phyloP scores from a whole-genome alignment of 208 protist species.

The Strigomonas culicis region DNA sequence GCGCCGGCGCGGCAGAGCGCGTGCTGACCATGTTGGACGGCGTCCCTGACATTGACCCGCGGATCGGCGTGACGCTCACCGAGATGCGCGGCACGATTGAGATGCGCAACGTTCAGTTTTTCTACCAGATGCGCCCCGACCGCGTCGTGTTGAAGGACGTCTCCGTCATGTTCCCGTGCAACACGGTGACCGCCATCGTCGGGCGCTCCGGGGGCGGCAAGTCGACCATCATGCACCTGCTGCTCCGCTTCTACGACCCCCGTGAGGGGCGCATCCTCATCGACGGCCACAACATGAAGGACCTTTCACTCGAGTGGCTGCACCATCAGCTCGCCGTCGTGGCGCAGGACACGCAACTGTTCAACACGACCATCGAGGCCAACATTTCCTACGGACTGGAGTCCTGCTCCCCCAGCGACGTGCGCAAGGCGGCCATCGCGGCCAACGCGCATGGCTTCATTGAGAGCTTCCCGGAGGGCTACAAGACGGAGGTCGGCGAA shows the following conservation, averaged over 20 bases:
- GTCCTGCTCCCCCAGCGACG: conserved; percentile 21
- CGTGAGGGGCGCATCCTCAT: conserved; percentile 33
- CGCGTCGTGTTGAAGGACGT: conserved; percentile 23
- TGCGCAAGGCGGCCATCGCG: conserved; percentile 33
- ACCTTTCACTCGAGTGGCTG: conserved; percentile 31
- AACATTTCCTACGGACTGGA: conserved; percentile 62
- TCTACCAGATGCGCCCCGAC: conserved; percentile 25
- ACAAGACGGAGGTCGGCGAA: conserved; percentile 50
- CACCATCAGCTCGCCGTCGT: conserved; percentile 93
- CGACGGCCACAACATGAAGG: conserved; percentile 28
- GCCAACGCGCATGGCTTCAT: conserved; percentile 66
- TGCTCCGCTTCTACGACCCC: conserved; percentile 69
- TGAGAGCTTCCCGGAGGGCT: conserved; percentile 31
- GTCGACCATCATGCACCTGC: conserved; percentile 40
- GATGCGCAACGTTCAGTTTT: conserved; percentile 21
- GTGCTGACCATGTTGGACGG: conserved; percentile 43
- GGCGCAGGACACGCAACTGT: conserved; percentile 97
- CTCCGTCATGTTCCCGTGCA: conserved; percentile 21
- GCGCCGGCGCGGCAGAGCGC: conserved; percentile 46
- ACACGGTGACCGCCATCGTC: conserved; percentile 33
- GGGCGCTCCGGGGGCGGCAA: conserved; percentile 51
- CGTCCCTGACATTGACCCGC: conserved; percentile 24
- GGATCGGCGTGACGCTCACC: conserved; percentile 18
- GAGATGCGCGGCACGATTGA: conserved; percentile 15
- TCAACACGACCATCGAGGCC: conserved; percentile 87